A percentile compares a stretch with the other conserved stretches of the same genome.
Conservation (phyloP, 768 basidiomycete species). For the Termitomyces sp. region DNA sequence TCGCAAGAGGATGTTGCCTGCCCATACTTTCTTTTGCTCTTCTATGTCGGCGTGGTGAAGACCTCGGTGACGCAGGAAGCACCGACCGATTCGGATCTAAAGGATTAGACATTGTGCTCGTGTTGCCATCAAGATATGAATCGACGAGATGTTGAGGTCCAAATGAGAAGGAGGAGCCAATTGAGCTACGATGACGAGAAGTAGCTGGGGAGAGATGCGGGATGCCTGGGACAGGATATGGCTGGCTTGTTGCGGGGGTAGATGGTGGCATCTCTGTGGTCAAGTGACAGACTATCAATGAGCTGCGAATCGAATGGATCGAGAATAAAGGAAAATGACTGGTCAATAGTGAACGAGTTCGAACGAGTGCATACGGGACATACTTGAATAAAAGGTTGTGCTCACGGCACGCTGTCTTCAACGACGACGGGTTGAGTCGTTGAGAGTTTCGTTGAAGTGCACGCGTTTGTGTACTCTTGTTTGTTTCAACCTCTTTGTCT, state of each 20-base stretch:
- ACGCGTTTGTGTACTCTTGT: conserved; percentile 2
- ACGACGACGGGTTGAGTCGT: not conserved
- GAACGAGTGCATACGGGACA: not conserved
- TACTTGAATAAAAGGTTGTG: not conserved
- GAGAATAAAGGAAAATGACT: not conserved
- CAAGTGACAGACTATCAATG: too few relatives aligned
- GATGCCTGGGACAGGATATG: conserved; percentile 41
- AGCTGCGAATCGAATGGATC: too few relatives aligned
- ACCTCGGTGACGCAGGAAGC: conserved; percentile 67
- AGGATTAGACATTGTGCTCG: conserved; percentile 53
- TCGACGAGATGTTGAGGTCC: conserved; percentile 75
- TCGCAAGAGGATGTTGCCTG: conserved; percentile 68
- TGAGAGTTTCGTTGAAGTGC: not conserved
- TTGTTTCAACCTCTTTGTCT: not conserved
- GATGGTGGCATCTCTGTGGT: conserved; percentile 35
- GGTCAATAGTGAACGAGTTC: not conserved
- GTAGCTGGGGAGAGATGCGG: conserved; percentile 52
- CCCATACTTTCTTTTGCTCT: conserved; percentile 49
- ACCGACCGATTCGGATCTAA: conserved; percentile 82
- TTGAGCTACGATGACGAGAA: conserved; percentile 62
- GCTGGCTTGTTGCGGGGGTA: conserved; percentile 45
- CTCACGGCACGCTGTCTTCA: not conserved
- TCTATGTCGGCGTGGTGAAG: conserved; percentile 59
- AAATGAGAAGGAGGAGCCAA: conserved; percentile 81
- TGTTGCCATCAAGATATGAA: conserved; percentile 64